phyloP scores from a whole-genome alignment of 805 yeast species.

The Candida nemodendra region DNA sequence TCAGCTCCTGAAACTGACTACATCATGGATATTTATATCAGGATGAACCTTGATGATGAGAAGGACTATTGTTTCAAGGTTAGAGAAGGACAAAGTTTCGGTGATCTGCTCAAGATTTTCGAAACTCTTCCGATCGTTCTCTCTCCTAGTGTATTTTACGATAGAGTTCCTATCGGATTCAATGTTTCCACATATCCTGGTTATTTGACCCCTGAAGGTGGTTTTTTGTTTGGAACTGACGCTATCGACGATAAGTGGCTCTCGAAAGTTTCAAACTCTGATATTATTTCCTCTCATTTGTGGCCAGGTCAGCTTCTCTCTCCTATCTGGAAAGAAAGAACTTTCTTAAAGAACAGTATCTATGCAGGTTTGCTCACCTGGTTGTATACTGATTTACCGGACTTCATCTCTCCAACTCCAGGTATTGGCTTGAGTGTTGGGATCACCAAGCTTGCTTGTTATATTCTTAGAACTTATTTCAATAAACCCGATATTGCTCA shows the following conservation, averaged over 20 bases:
- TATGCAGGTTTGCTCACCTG: constrained; percentile 52
- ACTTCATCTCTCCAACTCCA: constrained; percentile 85
- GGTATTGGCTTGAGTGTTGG: constrained; percentile 78
- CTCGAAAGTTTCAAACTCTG: constrained; percentile 46
- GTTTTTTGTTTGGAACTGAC: constrained; percentile 62
- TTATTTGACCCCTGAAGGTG: constrained; percentile 78
- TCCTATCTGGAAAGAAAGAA: constrained; percentile 64
- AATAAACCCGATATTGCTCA: constrained; percentile 44
- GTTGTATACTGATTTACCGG: constrained; percentile 95
- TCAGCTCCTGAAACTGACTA: constrained; percentile 8
- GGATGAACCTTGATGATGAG: constrained; percentile 82
- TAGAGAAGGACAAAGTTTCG: constrained; percentile 55
- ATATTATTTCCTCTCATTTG: constrained; percentile 54
- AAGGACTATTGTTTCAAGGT: constrained; percentile 88
- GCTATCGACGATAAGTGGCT: constrained; percentile 50
- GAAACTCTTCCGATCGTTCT: constrained; percentile 66
- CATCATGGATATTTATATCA: constrained; percentile 55
- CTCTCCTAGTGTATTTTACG: constrained; percentile 77
- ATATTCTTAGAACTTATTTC: constrained; percentile 31
- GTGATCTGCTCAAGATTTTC: constrained; percentile 61
- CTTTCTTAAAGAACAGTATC: constrained; percentile 40
- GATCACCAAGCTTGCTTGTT: constrained; percentile 34
- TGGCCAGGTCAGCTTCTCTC: constrained; percentile 91
- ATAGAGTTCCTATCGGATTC: constrained; percentile 63
- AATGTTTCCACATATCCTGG: constrained; percentile 70